These are phyloP conservation scores for Xylogone sp. DNA, from an alignment of 2,329 filamentous ascomycete species.

Conservation along the genomic window DNA sequence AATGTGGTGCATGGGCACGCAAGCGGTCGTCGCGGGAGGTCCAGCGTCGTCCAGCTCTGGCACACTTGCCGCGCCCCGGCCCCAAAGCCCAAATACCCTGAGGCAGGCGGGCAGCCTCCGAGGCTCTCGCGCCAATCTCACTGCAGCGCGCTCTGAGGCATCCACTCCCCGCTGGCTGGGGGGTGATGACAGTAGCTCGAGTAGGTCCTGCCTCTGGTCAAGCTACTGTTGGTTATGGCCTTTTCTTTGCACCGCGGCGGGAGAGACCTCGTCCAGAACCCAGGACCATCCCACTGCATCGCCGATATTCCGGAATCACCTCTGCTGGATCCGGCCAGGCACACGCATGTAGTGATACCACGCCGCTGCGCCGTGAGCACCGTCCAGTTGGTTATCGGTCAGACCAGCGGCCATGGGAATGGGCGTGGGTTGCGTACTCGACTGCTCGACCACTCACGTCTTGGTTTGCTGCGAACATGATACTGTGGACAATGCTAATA, in stretches of 20 bases:
- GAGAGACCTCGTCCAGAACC: background rate
- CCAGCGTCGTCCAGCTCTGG: background rate
- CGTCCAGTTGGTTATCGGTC: background rate
- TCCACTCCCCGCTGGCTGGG: background rate
- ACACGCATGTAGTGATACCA: background rate
- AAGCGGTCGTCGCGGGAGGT: background rate
- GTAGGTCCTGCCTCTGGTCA: too few relatives aligned
- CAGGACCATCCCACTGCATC: too few relatives aligned
- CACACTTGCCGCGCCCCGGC: background rate
- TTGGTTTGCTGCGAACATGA: too few relatives aligned
- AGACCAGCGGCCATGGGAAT: background rate
- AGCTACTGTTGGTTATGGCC: too few relatives aligned
- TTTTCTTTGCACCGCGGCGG: too few relatives aligned
- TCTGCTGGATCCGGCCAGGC: background rate
- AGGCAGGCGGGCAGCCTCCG: background rate
- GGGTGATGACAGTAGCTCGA: too few relatives aligned
- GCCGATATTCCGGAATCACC: background rate
- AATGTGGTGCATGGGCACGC: too few relatives aligned
- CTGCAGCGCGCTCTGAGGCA: background rate
- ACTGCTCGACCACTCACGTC: background rate
- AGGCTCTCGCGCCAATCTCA: background rate
- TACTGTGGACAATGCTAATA: too few relatives aligned
- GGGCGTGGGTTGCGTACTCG: too few relatives aligned
- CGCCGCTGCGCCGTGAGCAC: background rate
- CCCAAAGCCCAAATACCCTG: too few relatives aligned